phyloP scores from a whole-genome alignment of 805 yeast species.

The Saccharomycopsis microspora region DNA sequence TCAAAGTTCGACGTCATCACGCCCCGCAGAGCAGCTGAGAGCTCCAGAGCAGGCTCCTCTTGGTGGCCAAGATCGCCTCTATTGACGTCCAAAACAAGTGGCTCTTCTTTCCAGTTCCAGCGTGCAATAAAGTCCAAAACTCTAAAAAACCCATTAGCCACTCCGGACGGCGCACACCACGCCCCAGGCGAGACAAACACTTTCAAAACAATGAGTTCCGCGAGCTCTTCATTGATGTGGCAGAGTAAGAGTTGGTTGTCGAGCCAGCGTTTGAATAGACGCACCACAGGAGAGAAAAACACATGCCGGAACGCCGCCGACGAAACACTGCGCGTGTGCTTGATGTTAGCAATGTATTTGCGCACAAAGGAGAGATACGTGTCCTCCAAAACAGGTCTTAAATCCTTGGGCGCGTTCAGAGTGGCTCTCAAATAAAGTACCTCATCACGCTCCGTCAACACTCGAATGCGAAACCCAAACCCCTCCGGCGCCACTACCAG shows the following conservation, averaged over 20 bases:
- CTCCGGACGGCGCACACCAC: slow-evolving; percentile 68
- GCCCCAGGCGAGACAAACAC: slow-evolving; percentile 85
- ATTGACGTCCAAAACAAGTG: slow-evolving; percentile 62
- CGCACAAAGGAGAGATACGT: slow-evolving; percentile 53
- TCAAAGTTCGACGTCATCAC: slow-evolving; percentile 49
- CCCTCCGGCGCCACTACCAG: slow-evolving; percentile 81
- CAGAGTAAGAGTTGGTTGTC: slow-evolving; percentile 65
- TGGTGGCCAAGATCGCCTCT: slow-evolving; percentile 10
- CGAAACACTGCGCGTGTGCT: slow-evolving; percentile 73
- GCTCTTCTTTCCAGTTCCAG: slow-evolving; percentile 95
- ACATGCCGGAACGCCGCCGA: slow-evolving; percentile 62
- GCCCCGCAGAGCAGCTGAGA: too few species aligned
- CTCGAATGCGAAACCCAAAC: slow-evolving; percentile 68
- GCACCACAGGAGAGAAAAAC: slow-evolving; percentile 65
- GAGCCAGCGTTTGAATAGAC: slow-evolving; percentile 84
- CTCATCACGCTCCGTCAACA: slow-evolving; percentile 79
- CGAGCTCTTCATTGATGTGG: slow-evolving; percentile 66
- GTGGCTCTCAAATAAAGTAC: slow-evolving; percentile 61
- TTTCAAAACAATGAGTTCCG: slow-evolving; percentile 73
- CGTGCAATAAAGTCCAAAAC: slow-evolving; percentile 54
- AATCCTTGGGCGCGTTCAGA: slow-evolving; percentile 48
- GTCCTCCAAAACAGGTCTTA: slow-evolving; percentile 45
- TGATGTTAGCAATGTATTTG: slow-evolving; percentile 52
- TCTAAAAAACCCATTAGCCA: slow-evolving; percentile 72
- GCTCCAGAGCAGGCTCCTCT: too few species aligned